Evolutionary conservation across 2,329 filamentous ascomycete genomes (phyloP).

Genomic region (Exophiala spinifera): DNA sequence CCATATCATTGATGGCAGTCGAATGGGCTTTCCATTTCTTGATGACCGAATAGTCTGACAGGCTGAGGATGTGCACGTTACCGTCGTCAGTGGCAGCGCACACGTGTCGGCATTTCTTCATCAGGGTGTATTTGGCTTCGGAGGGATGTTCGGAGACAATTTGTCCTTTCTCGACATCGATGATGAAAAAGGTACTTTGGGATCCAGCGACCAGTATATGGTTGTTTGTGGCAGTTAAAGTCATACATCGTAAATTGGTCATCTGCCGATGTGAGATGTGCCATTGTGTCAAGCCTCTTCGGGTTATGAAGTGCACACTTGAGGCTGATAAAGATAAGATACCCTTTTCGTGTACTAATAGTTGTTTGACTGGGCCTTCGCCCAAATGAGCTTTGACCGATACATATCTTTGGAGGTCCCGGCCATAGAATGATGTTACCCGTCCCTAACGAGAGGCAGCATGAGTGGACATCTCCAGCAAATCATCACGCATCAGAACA

Average conservation of each 20-base stretch:
- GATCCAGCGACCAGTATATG: constrained; percentile 83
- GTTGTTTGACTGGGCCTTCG: constrained; percentile 79
- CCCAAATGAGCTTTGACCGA: constrained; percentile 77
- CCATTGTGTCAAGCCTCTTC: constrained; percentile 82
- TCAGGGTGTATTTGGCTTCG: constrained; percentile 77
- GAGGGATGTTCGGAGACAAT: constrained; percentile 70
- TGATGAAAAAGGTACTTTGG: constrained; percentile 79
- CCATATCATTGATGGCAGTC: constrained; percentile 91
- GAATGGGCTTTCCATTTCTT: constrained; percentile 90
- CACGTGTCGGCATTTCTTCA: constrained; percentile 85
- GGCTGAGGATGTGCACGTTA: constrained; percentile 80
- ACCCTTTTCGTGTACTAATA: constrained; percentile 87
- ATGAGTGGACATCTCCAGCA: too few relatives aligned
- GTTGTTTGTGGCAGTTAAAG: constrained; percentile 82
- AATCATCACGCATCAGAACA: too few relatives aligned
- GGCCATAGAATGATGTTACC: constrained; percentile 82
- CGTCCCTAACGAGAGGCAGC: constrained; percentile 60
- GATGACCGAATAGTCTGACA: constrained; percentile 70
- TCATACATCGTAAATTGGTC: constrained; percentile 89
- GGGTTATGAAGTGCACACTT: constrained; percentile 83
- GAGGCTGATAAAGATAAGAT: constrained; percentile 79
- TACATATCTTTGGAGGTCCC: constrained; percentile 82
- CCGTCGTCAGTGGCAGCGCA: constrained; percentile 85
- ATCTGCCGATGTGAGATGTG: constrained; percentile 77
- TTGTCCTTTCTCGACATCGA: constrained; percentile 69